A percentile compares a stretch with the other conserved stretches of the same genome.
Conservation (phyloP, 192 early-diverging fungal genomes). For the Tieghemiomyces parasiticus region DNA sequence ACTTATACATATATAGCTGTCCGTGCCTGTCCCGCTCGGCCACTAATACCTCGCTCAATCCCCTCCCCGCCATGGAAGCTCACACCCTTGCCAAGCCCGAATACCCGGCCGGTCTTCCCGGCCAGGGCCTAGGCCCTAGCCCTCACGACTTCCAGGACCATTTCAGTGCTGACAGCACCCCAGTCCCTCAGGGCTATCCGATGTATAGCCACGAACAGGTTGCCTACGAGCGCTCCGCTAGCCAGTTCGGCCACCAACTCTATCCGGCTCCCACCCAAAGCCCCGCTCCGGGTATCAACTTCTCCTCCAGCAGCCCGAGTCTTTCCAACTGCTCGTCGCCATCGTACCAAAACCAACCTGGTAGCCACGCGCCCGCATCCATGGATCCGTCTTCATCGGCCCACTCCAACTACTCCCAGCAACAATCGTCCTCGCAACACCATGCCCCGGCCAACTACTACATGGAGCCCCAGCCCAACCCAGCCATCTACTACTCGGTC, state of each 20-base stretch:
- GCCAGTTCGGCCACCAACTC: background rate
- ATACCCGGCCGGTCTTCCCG: background rate
- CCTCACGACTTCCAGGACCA: conserved; percentile 8
- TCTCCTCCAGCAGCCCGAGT: conserved; percentile 6
- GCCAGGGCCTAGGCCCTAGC: background rate
- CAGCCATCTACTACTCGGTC: conserved; percentile 2
- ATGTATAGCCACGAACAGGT: background rate
- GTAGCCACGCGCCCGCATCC: background rate
- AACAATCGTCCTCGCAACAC: background rate
- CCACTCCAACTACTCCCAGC: background rate
- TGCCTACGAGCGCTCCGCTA: background rate
- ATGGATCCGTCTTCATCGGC: background rate
- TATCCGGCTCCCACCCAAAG: background rate
- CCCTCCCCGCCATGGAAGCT: conserved; percentile 10
- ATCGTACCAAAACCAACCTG: conserved; percentile 1
- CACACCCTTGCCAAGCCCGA: background rate
- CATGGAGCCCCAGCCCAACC: background rate
- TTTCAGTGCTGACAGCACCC: background rate
- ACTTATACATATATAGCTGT: no score
- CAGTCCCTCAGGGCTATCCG: background rate
- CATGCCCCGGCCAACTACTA: background rate
- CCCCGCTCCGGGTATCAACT: conserved; percentile 1
- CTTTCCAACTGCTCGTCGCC: conserved; percentile 9
- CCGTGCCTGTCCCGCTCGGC: no score
- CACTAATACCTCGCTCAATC: background rate